Evolutionary conservation across 2,329 filamentous ascomycete genomes (phyloP).

Genomic region (Huntiella savannae): DNA sequence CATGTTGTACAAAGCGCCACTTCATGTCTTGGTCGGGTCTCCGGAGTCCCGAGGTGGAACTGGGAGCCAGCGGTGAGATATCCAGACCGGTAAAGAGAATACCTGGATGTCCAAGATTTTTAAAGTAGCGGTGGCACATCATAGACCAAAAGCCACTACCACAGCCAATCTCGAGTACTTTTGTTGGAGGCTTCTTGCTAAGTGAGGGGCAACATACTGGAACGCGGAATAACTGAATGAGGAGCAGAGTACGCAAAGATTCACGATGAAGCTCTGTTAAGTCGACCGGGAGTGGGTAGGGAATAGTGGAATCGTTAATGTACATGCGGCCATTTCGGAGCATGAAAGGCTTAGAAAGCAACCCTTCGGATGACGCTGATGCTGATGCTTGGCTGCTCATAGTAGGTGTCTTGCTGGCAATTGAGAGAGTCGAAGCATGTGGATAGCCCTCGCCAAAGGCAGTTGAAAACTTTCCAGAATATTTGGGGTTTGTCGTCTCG

Average conservation of each 20-base stretch:
- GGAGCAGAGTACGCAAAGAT: slow-evolving; percentile 61
- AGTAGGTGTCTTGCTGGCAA: slow-evolving; percentile 18
- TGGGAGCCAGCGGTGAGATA: slow-evolving; percentile 48
- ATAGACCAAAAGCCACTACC: slow-evolving; percentile 81
- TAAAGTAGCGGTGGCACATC: slow-evolving; percentile 67
- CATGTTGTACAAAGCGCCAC: slow-evolving; percentile 79
- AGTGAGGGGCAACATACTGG: slow-evolving; percentile 57
- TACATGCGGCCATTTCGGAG: slow-evolving; percentile 67
- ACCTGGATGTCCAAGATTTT: slow-evolving; percentile 43
- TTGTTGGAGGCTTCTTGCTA: slow-evolving; percentile 46
- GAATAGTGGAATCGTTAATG: slow-evolving; percentile 49
- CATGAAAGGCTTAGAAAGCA: slow-evolving; percentile 37
- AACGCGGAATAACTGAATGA: slow-evolving; percentile 63
- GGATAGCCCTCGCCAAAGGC: not conserved
- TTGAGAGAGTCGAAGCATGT: not conserved
- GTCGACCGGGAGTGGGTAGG: slow-evolving; percentile 79
- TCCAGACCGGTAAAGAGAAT: slow-evolving; percentile 71
- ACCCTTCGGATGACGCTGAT: slow-evolving; percentile 24
- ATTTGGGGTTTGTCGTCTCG: not conserved
- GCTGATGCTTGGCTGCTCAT: slow-evolving; percentile 17
- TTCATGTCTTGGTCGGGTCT: slow-evolving; percentile 55
- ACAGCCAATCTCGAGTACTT: slow-evolving; percentile 72
- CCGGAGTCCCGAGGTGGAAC: slow-evolving; percentile 17
- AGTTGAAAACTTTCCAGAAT: slow-evolving; percentile 1
- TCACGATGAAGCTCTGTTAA: slow-evolving; percentile 75